Evolutionary conservation across 441 rosid species (phyloP), one percentile per base, ranked within the genome.

Genomic region (Sinapis alba): DNA sequence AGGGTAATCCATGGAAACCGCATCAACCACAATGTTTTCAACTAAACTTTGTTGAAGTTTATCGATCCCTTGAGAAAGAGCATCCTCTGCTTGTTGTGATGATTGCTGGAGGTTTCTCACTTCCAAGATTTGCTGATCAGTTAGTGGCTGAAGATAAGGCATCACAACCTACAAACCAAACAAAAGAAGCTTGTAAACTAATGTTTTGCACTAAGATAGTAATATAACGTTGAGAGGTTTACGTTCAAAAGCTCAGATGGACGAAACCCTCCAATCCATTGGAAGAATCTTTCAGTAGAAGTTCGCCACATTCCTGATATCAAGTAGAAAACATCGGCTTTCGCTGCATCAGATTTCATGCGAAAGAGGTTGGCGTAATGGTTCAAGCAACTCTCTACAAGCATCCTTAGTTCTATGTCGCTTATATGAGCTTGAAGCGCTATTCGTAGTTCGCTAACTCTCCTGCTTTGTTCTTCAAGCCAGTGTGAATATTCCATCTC

Each of bases 31-130:
- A 15, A 71, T 65, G 75, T 80, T 82, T 71, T 88, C 88, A 8
- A 84, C 78, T 69, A 94, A 76, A 65, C 84, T 88, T 71, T 91
- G 96, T 79, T 90, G 96, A 65, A 94, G 97, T 80, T 89, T 89
- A 15, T 94, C 98, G n/a, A 91, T 82, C 51, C 97, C 98, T 86
- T 90, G 94, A 0, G 97, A 85, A 9, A 94, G 91, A 62, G 98
- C 98, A 58, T 94, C 97, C 82, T 94, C 97, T 1, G 96, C 96
- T 82, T 94, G 97, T 86, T 86, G 94, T 67, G 87, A 91, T 60
- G 89, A 94, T 57, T 86, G 96, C 28, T 80, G 78, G 9, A 94
- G 94, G 71, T 86, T 91, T 71, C 71, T n/a, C 32, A 91, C 81
- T 47, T 82, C 87, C 58, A 45, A 69, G 38, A 71, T 63, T 77